Base-by-base conservation (phyloP, 768 basidiomycete species). In the Austroboletus festivus region DNA sequence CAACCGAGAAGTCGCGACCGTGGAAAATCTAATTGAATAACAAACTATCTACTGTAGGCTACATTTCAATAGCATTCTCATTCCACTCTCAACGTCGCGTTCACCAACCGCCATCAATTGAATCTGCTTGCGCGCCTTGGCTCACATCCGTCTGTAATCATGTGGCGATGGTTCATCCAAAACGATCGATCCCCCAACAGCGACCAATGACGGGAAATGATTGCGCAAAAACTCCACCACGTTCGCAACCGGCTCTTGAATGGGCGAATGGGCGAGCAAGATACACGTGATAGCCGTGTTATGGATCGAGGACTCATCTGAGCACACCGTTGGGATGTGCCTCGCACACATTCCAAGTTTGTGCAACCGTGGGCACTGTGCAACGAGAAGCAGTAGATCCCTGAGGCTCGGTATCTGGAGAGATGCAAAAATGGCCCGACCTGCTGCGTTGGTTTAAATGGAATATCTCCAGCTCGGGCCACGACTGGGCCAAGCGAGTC, bases 11-110 rank as follows among this genome's bases (percentile, higher is more conserved):
- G 21, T 44, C 35, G 49, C 40, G 46, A 50, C 51, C 55, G 60
- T 59, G 61, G 53, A 55, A 58, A 57, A 7, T 33, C 7, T 33
- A 33, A 33, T 10, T 15, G 4, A 4, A 13, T 33, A 3, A 15
- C 9, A 7, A 33, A 37, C 33, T 34, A 37, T 18, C 11, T 37
- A 19, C 18, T 37, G 31, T 15, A 8, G 5, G 13, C 12, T 10
- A 33, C 13, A 15, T 33, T 13, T 33, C 31, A 6, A 4, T 15
- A 13, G 26, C 26, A 11, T 28, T 28, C 11, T 28, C 31, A 13
- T 13, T 15, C 13, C 7, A 33, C 12, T 13, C 26, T 28, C 6
- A 3, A 15, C 13, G 31, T 13, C 31, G 4, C 31, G 13, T 13
- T 33, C 31, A 6, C 3, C 13, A 15, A 15, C 5, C 31, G 15